Conservation (phyloP, 1,139 yeast species). For the Yamadazyma sp. region DNA sequence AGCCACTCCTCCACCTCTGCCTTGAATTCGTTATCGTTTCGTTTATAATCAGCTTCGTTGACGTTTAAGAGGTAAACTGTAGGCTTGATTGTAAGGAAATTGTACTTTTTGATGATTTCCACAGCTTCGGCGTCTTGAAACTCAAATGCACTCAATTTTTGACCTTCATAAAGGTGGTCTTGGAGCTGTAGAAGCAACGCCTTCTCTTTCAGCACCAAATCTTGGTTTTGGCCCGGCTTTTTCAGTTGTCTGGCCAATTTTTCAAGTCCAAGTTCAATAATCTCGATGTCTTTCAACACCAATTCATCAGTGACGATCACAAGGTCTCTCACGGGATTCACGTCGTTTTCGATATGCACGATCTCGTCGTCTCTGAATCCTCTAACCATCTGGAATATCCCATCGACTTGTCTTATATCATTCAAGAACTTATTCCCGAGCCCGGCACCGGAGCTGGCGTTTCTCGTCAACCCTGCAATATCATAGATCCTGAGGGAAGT, state of each 20-base stretch:
- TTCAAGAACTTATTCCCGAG: constrained; percentile 71
- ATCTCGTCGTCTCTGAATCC: constrained; percentile 70
- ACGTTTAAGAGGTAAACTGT: constrained; percentile 63
- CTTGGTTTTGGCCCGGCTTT: constrained; percentile 30
- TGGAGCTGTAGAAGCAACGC: constrained; percentile 48
- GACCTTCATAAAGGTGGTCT: constrained; percentile 59
- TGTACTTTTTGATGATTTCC: constrained; percentile 55
- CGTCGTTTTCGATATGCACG: constrained; percentile 63
- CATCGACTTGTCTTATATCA: constrained; percentile 74
- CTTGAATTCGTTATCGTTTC: constrained; percentile 46
- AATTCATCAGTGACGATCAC: constrained; percentile 71
- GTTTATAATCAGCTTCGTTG: constrained; percentile 52
- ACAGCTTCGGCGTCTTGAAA: constrained; percentile 59
- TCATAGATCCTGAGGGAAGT: constrained; percentile 63
- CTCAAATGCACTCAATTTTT: constrained; percentile 43
- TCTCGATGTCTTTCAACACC: constrained; percentile 70
- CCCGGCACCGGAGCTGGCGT: constrained; percentile 77
- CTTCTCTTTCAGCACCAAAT: constrained; percentile 40
- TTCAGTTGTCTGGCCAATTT: constrained; percentile 43
- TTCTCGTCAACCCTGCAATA: constrained; percentile 74
- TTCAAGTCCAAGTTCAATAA: constrained; percentile 56
- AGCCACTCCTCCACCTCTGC: constrained; percentile 53
- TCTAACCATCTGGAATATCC: constrained; percentile 68
- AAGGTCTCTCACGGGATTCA: constrained; percentile 68
- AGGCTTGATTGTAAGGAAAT: constrained; percentile 71